phyloP scores from a whole-genome alignment of 352 stramenopile species.

The Pythium grandisporangium region DNA sequence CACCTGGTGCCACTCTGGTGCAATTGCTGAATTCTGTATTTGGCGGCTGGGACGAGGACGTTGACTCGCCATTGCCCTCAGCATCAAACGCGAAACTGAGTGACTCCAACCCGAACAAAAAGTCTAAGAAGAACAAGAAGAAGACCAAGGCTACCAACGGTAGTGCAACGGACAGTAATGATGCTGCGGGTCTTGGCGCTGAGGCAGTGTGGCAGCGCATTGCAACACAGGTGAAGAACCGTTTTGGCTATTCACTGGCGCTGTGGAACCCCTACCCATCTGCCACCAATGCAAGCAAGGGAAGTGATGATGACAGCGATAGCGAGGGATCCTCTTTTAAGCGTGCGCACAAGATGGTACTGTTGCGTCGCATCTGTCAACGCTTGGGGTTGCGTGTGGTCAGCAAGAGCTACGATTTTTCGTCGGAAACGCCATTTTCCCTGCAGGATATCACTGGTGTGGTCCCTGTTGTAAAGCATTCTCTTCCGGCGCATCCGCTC shows the following conservation, averaged over 20 bases:
- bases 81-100: conserved; percentile 14
- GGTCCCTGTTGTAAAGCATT: conserved; percentile 92
- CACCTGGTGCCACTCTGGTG: conserved; percentile 66
- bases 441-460: conserved; percentile 89
- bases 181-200: conserved; percentile 16
- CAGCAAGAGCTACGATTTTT: conserved; percentile 87
- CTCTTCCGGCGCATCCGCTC: conserved; percentile 69
- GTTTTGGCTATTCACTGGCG: conserved; percentile 71
- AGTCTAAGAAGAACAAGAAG: conserved; percentile 30
- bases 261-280: conserved; percentile 43
- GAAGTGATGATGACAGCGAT: conserved; percentile 16
- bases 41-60: conserved; percentile 22
- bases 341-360: conserved; percentile 61
- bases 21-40: conserved; percentile 84
- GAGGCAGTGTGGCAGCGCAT: conserved; percentile 50
- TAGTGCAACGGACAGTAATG: conserved; percentile 1
- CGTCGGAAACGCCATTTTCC: conserved; percentile 64
- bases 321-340: conserved; percentile 14
- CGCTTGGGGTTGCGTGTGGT: conserved; percentile 87
- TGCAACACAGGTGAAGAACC: conserved; percentile 49
- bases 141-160: conserved; percentile 22
- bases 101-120: conserved; percentile 22
- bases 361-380: conserved; percentile 92
- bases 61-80: conserved; percentile 3
- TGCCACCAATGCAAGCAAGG: conserved; percentile 5